phyloP scores from a whole-genome alignment of 164 flowering plant genomes.

The Santalum album region DNA sequence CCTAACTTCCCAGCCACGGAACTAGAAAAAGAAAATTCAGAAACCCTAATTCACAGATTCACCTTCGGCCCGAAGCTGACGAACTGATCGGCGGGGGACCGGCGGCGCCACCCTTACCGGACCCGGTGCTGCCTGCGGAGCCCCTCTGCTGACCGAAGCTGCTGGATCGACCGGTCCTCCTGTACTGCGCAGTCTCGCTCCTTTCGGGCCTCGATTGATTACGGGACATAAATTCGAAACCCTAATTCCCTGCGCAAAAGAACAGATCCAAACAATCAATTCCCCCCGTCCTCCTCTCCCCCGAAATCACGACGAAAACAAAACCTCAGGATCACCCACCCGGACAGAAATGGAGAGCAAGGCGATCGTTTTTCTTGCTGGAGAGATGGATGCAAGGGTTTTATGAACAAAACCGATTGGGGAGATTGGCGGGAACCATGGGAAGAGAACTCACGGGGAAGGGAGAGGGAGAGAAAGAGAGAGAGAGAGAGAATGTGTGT shows the following conservation, averaged over 20 bases:
- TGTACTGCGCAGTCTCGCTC: slow-evolving; percentile 36
- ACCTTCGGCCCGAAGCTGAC: slow-evolving; percentile 57
- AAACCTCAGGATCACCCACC: not conserved
- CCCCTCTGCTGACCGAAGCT: slow-evolving; percentile 19
- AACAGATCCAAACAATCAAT: slow-evolving; percentile 3
- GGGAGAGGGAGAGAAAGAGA: too few species aligned
- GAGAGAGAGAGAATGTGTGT: too few species aligned
- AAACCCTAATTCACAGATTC: slow-evolving; percentile 7
- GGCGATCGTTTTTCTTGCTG: too few species aligned
- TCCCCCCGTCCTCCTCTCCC: not conserved
- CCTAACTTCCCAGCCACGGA: too few species aligned
- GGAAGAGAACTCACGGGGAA: slow-evolving; percentile 6
- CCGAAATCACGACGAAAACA: not conserved
- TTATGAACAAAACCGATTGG: slow-evolving; percentile 8
- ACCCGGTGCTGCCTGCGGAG: not conserved
- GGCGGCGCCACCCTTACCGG: slow-evolving; percentile 18
- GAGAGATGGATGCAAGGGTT: slow-evolving; percentile 17
- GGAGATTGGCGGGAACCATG: slow-evolving; percentile 17
- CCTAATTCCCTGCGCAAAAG: slow-evolving; percentile 16
- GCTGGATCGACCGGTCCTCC: slow-evolving; percentile 26
- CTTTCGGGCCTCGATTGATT: slow-evolving; percentile 70
- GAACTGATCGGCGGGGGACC: slow-evolving; percentile 33
- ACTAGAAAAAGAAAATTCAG: not conserved
- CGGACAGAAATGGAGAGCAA: not conserved
- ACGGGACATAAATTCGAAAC: slow-evolving; percentile 68